Evolutionary conservation across 2,329 filamentous ascomycete genomes (phyloP).

Genomic region (Aspergillus fischeri): DNA sequence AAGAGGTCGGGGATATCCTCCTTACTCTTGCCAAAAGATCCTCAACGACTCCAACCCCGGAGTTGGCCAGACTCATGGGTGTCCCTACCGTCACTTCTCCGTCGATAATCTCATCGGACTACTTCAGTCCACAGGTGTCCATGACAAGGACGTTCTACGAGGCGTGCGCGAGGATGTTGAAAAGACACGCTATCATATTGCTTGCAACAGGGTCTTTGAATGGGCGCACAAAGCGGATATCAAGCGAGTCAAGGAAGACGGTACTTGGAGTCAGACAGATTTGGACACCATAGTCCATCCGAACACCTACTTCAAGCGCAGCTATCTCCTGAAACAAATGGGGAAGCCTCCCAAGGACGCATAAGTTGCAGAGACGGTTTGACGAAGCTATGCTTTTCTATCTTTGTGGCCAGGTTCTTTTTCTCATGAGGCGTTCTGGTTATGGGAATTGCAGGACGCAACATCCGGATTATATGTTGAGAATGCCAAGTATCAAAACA

Average conservation of each 20-base stretch:
- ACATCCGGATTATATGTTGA: not conserved
- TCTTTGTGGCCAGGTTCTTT: constrained; percentile 3
- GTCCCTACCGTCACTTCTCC: constrained; percentile 89
- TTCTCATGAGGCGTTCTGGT: constrained; percentile 13
- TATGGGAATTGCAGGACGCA: constrained; percentile 3
- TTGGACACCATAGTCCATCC: constrained; percentile 95
- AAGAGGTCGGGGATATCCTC: constrained; percentile 79
- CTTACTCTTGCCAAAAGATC: constrained; percentile 93
- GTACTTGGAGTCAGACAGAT: constrained; percentile 67
- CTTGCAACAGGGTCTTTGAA: constrained; percentile 95
- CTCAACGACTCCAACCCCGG: constrained; percentile 83
- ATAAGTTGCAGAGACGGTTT: constrained; percentile 26
- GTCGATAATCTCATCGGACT: constrained; percentile 77
- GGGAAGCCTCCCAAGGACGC: constrained; percentile 51
- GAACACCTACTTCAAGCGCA: constrained; percentile 96
- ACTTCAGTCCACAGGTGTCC: constrained; percentile 73
- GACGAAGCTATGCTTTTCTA: constrained; percentile 47
- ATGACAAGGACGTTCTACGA: constrained; percentile 70
- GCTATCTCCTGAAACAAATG: constrained; percentile 81
- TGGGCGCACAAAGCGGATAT: constrained; percentile 75
- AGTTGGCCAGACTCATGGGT: constrained; percentile 87
- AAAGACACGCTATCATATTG: constrained; percentile 86
- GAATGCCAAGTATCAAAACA: not conserved
- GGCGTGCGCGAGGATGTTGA: constrained; percentile 86
- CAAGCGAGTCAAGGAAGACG: constrained; percentile 70